Evolutionary conservation across 78 protist genomes (phyloP), one percentile per base, ranked within the genome.

Genomic region (Dictyostelium brefeldianum): DNA sequence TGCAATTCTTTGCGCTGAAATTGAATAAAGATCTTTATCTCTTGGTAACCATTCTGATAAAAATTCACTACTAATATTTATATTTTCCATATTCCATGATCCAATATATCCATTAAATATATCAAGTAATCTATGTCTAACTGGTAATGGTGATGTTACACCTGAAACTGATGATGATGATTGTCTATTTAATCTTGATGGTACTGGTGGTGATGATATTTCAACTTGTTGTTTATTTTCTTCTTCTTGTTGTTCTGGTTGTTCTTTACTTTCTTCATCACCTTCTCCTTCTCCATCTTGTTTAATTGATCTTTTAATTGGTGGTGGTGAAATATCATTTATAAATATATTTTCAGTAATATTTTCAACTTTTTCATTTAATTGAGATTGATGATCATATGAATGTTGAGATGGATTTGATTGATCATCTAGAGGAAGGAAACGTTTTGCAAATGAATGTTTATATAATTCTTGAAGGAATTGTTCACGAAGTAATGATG

Each of bases 81-180:
- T 78, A 77, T 87, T 87, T 25, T 87, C 93, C 93, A 87, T 87
- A 65, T 87, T 87, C 93, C 93, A 87, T 48, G 93, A 87, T 1
- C 93, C 93, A 87, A 87, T 65, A 51, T 75, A 87, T 41, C 47
- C 31, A 64, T 87, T 80, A 59, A 87, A 77, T 46, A 64, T 65
- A 59, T 77, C 93, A 18, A 87, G 53, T 43, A 87, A 20, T 87
- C 67, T 87, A 48, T 77, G 65, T 77, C 25, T 87, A 29, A 36
- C 69, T 74, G 57, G 93, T 64, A 36, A 7, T 70, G 57, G 53
- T 51, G 90, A 78, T 65, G 90, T 20, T n/a, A n/a, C 9, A 11
- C 11, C 36, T 31, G 31, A 65, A 47, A 2, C 27, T 47, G 47
- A 9, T 17, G 25, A 29, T 29, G 25, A 29, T 69, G 11, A 1